Base-by-base conservation (phyloP, 2,329 filamentous ascomycete genomes). In the Xylaria sp. region DNA sequence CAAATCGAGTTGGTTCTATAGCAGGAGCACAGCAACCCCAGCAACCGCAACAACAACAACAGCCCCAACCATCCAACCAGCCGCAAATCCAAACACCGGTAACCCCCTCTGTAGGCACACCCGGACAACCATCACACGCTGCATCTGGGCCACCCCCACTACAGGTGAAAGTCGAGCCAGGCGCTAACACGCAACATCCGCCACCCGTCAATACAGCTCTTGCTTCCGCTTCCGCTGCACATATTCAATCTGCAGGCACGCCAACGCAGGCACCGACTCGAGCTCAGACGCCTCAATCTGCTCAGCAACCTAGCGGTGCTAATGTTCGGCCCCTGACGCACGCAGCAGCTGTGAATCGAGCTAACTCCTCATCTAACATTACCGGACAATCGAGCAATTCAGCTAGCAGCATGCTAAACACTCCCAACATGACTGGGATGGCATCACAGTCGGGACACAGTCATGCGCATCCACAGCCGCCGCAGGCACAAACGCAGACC, bases 171-270 rank as follows among this genome's bases (percentile, higher is more conserved):
- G 74, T 78, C 31, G 82, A 84, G 65, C 56, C 78, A 73, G 72
- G 75, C 54, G 48, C 63, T 15, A 75, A 75, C 37, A 74, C 77
- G 10, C 80, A 82, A 39, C 77, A 78, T 25, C 82, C 82, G 3
- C 79, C 82, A 1, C 84, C 86, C 9, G 81, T 86, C 55, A 88
- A 88, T 70, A 84, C 85, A 0, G 80, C 82, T 3, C 78, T 87
- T 46, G 80, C 83, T 13, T 78, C 81, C 6, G 75, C 76, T 44
- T 72, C 82, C 1, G 75, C 76, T 2, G 72, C 73, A 63, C 79
- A 83, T 50, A 74, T 85, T 69, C 78, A 80, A 25, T 81, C 82
- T 0, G 80, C 80, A 50, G 83, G 84, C 65, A 85, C 85, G 8
- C 85, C 86, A 25, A 86, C 84, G 0, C 85, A 87, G 64, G 79